Evolutionary conservation across 176 grass and related monocot genomes (phyloP).

Genomic region (Triticum turgidum): DNA sequence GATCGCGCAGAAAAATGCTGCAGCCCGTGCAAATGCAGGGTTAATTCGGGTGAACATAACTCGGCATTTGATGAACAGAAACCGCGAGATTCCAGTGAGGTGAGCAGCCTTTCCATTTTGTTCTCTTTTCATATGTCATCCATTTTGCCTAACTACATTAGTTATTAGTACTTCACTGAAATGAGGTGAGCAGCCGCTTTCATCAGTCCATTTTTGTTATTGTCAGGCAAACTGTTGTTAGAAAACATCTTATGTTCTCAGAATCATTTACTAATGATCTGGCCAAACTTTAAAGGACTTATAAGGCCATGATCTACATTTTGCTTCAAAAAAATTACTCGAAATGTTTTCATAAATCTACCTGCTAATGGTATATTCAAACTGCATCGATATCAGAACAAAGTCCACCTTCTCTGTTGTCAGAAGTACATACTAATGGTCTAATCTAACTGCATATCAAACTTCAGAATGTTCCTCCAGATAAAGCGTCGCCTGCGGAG

Average conservation of each 20-base stretch:
- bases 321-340: too few species aligned
- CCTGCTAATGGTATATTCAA: too few species aligned
- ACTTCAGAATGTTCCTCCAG: neutral
- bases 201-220: neutral
- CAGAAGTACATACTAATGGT: neutral
- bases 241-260: neutral
- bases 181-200: neutral
- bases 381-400: too few species aligned
- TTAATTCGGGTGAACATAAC: neutral
- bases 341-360: too few species aligned
- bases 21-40: neutral
- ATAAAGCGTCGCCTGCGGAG: neutral
- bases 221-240: neutral
- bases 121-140: neutral
- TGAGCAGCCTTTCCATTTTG: neutral
- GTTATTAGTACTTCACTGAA: neutral
- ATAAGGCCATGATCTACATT: neutral
- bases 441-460: neutral
- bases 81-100: neutral
- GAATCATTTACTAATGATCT: neutral
- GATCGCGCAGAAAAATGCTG: neutral
- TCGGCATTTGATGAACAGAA: neutral
- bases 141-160: neutral
- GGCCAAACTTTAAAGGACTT: neutral
- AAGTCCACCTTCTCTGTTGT: neutral